Base-by-base conservation (phyloP, 1,284 basidiomycete species). In the Leucoagaricus sp. region DNA sequence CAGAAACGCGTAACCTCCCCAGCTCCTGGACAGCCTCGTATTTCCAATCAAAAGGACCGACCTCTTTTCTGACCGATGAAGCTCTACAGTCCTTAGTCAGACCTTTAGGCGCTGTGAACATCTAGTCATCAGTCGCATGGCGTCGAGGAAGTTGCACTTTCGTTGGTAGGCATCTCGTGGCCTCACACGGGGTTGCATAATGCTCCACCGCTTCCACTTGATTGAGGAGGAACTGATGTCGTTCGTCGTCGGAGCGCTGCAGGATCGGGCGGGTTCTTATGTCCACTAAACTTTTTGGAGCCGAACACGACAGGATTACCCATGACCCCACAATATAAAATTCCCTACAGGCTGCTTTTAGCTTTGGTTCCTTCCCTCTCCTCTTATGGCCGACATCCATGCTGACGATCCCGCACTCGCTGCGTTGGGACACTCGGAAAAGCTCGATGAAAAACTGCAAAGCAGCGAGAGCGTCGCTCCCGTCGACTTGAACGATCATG, bases 401-500 rank as follows among this genome's bases (percentile, higher is more conserved):
- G 7, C 19, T 10, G 48, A 56, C 15, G 48, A 50, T 4, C 28
- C 48, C 21, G 26, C 44, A 12, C 26, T 49, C 17, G 46, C 10
- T 41, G 46, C 46, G 0, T 13, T 53, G 6, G 26, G 13, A 8
- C 19, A 28, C 19, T 31, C 25, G 5, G 51, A 53, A 15, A 38
- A 47, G 31, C 31, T 19, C 12, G 41, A 50, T 17, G 54, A 50
- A 8, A 41, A 45, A 23, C 28, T 29, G 9, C 29, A 15, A 3
- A 33, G 25, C 8, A 21, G 44, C 13, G 53, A 42, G 34, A 38
- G 28, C 26, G 9, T 25, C 25, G 3, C 2, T 45, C 34, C 15
- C 7, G 25, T 40, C 38, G 41, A 51, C 2, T 34, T 10, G 12
- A 81, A 82, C 53, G 77, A 73, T 31, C 72, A 75, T 29, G 42